Conservation (phyloP, 257 asterid species). For the Jasminum sambac region DNA sequence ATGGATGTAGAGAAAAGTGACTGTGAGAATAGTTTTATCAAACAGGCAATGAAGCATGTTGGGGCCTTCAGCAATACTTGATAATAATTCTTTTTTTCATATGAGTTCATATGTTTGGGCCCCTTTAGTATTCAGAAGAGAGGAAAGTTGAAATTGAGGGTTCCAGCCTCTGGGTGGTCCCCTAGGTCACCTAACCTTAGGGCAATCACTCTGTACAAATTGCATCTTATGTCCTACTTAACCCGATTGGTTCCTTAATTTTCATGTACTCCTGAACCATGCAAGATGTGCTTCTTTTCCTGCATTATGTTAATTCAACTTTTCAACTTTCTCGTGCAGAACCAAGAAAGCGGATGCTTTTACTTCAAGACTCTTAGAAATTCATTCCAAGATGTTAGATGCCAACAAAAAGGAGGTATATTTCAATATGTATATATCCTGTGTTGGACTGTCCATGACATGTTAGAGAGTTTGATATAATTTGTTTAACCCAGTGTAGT, state of each 20-base stretch:
- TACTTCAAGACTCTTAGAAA: slow-evolving; percentile 61
- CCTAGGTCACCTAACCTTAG: too few relatives aligned
- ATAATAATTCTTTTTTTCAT: too few relatives aligned
- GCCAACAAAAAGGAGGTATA: slow-evolving; percentile 61
- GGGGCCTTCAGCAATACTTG: too few relatives aligned
- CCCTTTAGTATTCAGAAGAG: too few relatives aligned
- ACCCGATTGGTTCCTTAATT: background rate
- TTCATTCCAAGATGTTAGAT: slow-evolving; percentile 55
- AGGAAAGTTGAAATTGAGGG: too few relatives aligned
- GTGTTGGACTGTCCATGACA: slow-evolving; percentile 4
- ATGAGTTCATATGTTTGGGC: too few relatives aligned
- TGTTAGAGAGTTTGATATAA: slow-evolving; percentile 4
- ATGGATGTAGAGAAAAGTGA: too few relatives aligned
- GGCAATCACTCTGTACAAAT: too few relatives aligned
- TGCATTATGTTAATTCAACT: slow-evolving; percentile 16
- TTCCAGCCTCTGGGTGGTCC: too few relatives aligned
- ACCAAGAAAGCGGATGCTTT: slow-evolving; percentile 53
- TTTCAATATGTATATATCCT: slow-evolving; percentile 9
- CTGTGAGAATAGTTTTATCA: too few relatives aligned
- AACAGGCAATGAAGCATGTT: too few relatives aligned
- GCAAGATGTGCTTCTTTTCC: slow-evolving; percentile 3
- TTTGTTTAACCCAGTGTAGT: background rate
- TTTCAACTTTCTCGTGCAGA: slow-evolving; percentile 32
- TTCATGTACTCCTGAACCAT: background rate
- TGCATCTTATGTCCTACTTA: background rate